phyloP scores from a whole-genome alignment of 345 rosid species.

The Salix caprea region DNA sequence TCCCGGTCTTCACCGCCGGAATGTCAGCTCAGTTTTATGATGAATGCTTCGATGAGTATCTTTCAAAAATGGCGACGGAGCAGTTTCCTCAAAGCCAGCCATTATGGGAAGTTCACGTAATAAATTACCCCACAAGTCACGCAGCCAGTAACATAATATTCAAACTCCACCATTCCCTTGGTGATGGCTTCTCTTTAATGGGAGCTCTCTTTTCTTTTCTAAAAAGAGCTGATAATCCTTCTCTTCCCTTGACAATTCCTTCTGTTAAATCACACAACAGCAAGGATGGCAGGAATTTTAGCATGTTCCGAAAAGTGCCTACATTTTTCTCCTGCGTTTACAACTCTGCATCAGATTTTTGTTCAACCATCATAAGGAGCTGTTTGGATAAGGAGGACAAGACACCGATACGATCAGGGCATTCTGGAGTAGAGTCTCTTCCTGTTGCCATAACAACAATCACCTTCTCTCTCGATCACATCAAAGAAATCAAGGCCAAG shows the following conservation, averaged over 20 bases:
- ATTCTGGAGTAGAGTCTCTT: conserved; percentile 23
- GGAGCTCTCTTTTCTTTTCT: conserved; percentile 53
- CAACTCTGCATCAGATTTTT: conserved; percentile 32
- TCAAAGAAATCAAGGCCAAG: conserved; percentile 33
- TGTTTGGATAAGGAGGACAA: conserved; percentile 30
- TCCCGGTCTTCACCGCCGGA: conserved; percentile 31
- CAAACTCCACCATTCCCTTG: conserved; percentile 58
- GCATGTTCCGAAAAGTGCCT: neutral
- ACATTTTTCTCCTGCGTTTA: conserved; percentile 6
- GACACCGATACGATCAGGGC: conserved; percentile 33
- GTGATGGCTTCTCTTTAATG: conserved; percentile 52
- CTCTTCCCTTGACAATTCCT: conserved; percentile 42
- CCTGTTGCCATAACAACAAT: conserved; percentile 22
- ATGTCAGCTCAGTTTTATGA: conserved; percentile 33
- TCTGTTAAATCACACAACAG: neutral
- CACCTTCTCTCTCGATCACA: conserved; percentile 31
- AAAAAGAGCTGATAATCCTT: conserved; percentile 45
- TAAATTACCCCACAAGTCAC: conserved; percentile 35
- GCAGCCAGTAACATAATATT: conserved; percentile 32
- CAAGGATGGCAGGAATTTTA: neutral
- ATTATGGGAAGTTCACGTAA: conserved; percentile 47
- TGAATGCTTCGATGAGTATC: conserved; percentile 21
- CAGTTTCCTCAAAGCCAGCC: conserved; percentile 34
- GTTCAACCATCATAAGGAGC: conserved; percentile 30
- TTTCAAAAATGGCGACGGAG: conserved; percentile 29